Base-by-base conservation (phyloP, 2,329 filamentous ascomycete species). In the Aspergillus phoenicis region DNA sequence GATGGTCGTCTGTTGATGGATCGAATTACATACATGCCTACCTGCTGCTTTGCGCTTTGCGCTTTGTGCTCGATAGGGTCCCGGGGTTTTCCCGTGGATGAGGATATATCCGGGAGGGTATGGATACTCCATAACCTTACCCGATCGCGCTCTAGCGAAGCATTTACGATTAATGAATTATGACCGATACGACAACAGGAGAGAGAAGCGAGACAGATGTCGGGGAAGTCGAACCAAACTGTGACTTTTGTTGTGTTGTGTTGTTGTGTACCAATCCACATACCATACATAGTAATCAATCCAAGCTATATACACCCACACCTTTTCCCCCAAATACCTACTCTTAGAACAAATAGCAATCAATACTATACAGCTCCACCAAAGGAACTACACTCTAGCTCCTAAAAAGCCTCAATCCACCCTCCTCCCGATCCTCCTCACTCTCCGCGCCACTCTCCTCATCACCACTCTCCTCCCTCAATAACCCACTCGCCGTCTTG, bases 401-500 rank as follows among this genome's bases (percentile, higher is more conserved):
- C n/a, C 73, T 66, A 62, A 75, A 75, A 33, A 75, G 62, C 56
- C 63, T 69, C 68, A 75, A 58, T 13, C 73, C 73, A 58, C 71
- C 69, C 66, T 75, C 73, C 58, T 72, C 73, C 2, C 58, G 63
- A 57, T 75, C 72, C 52, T 66, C 67, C 22, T 70, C 72, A 49
- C 67, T 70, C 47, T 74, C 68, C 10, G 63, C 70, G 22, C 54
- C 62, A 55, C 66, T 70, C 58, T 84, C 84, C 63, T 85, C 85
- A 11, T 63, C 54, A 15, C 82, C 79, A 61, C 81, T 81, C 5
- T 76, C 79, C 70, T 91, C 89, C 49, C 85, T 82, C 58, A 93
- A 77, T 68, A 83, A 80, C 72, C 89, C 83, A 74, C 87, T 88
- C 70, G 89, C 87, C 52, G 74, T 75, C 59, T 70, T 73, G 0